phyloP scores from a whole-genome alignment of 1,284 basidiomycete species.

The Malassezia restricta region DNA sequence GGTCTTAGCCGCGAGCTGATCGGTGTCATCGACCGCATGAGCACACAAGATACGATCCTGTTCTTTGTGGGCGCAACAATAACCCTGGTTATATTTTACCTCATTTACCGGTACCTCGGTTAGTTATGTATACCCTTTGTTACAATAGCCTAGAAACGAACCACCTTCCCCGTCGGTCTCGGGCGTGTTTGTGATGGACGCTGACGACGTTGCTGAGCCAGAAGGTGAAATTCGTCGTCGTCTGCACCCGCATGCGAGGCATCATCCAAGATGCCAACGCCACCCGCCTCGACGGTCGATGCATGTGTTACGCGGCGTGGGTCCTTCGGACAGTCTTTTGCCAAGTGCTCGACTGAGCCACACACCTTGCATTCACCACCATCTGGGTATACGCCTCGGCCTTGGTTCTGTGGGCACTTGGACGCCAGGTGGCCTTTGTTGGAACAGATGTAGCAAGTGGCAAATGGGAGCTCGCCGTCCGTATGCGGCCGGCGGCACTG shows the following conservation, averaged over 20 bases:
- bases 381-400: constrained; percentile 74
- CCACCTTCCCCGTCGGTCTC: background rate
- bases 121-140: constrained; percentile 12
- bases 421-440: constrained; percentile 63
- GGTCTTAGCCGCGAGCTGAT: constrained; percentile 43
- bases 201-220: background rate
- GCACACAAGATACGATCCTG: constrained; percentile 42
- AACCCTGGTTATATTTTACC: constrained; percentile 38
- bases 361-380: constrained; percentile 90
- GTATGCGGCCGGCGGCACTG: constrained; percentile 60
- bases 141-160: constrained; percentile 8
- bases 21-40: constrained; percentile 41
- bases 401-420: constrained; percentile 65
- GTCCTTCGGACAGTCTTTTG: constrained; percentile 64
- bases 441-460: constrained; percentile 78
- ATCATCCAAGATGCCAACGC: constrained; percentile 40
- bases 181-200: background rate
- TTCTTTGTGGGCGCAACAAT: constrained; percentile 38
- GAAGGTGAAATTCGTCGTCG: constrained; percentile 14
- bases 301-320: constrained; percentile 22
- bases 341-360: constrained; percentile 68
- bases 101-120: constrained; percentile 15
- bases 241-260: constrained; percentile 20
- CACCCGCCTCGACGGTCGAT: constrained; percentile 8
- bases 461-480: constrained; percentile 58